Conservation (phyloP, 2,329 filamentous ascomycete species). For the Teratosphaeriaceae sp. region DNA sequence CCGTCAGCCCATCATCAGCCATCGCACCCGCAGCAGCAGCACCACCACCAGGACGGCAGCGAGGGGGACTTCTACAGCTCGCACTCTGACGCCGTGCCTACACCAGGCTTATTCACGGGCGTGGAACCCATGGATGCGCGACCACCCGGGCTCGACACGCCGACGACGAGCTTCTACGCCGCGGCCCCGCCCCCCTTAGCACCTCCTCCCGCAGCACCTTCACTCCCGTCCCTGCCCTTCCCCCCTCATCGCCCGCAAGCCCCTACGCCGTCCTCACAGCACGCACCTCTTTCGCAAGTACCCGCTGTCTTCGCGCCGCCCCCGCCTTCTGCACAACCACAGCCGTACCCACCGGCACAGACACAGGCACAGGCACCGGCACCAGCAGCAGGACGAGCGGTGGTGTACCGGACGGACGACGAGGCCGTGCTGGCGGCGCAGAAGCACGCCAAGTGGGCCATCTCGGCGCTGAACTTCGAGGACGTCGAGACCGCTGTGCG, state of each 20-base stretch:
- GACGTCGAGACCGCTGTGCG: constrained; percentile 85
- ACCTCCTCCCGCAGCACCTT: too few relatives aligned
- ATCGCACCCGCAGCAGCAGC: too few relatives aligned
- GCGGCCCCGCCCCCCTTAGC: too few relatives aligned
- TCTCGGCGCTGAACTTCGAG: constrained; percentile 94
- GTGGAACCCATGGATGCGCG: not conserved
- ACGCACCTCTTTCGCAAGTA: constrained; percentile 6
- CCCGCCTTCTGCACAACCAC: constrained; percentile 10
- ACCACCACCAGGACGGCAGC: not conserved
- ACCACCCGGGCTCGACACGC: not conserved
- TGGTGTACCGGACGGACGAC: constrained; percentile 59
- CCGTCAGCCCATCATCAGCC: not conserved
- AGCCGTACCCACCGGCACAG: too few relatives aligned
- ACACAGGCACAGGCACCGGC: too few relatives aligned
- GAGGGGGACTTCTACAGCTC: not conserved
- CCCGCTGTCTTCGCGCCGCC: constrained; percentile 33
- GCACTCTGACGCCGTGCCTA: not conserved
- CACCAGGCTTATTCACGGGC: not conserved
- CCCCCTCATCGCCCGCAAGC: too few relatives aligned
- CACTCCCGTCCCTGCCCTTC: too few relatives aligned
- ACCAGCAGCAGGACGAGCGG: too few relatives aligned
- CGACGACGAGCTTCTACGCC: not conserved
- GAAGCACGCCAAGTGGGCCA: constrained; percentile 95
- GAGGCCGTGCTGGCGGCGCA: constrained; percentile 69
- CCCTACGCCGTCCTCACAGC: not conserved